phyloP scores from a whole-genome alignment of 2,329 filamentous ascomycete genomes.

The Colletotrichum somersetense region DNA sequence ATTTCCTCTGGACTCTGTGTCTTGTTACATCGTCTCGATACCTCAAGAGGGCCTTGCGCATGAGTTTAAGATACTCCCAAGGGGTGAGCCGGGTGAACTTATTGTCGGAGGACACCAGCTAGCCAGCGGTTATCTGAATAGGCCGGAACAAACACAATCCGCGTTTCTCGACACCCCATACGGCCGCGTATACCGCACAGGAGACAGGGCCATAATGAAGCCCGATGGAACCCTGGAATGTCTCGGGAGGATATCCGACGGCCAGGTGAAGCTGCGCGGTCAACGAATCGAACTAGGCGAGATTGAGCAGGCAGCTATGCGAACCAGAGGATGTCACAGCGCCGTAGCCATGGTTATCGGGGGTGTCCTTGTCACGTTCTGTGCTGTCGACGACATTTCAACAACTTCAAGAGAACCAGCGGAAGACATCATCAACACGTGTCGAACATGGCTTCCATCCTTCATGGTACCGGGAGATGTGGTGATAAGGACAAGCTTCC shows the following conservation, averaged over 20 bases:
- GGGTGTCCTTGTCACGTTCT: constrained; percentile 81
- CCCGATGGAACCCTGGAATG: constrained; percentile 82
- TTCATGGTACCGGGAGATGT: constrained; percentile 89
- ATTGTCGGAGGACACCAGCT: constrained; percentile 85
- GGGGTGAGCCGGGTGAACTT: constrained; percentile 81
- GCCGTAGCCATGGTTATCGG: constrained; percentile 76
- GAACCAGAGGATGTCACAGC: constrained; percentile 71
- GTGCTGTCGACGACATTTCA: constrained; percentile 62
- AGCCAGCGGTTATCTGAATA: constrained; percentile 84
- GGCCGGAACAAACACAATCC: constrained; percentile 77
- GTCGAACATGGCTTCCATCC: constrained; percentile 80
- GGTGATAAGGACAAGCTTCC: constrained; percentile 73
- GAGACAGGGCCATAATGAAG: constrained; percentile 81
- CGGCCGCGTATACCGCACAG: constrained; percentile 84
- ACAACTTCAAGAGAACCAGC: constrained; percentile 36
- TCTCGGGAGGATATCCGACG: constrained; percentile 81
- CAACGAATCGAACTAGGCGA: constrained; percentile 87
- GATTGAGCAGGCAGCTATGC: constrained; percentile 77
- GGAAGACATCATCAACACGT: constrained; percentile 66
- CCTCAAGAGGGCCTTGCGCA: constrained; percentile 47
- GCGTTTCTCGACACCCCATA: constrained; percentile 78
- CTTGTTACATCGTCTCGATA: constrained; percentile 76
- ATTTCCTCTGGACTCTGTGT: constrained; percentile 83
- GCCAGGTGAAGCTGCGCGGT: constrained; percentile 88
- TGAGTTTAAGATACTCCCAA: constrained; percentile 67